Evolutionary conservation across 192 early-diverging fungal genomes (phyloP), one percentile per base, ranked within the genome.

Genomic region (Tieghemiomyces parasiticus): DNA sequence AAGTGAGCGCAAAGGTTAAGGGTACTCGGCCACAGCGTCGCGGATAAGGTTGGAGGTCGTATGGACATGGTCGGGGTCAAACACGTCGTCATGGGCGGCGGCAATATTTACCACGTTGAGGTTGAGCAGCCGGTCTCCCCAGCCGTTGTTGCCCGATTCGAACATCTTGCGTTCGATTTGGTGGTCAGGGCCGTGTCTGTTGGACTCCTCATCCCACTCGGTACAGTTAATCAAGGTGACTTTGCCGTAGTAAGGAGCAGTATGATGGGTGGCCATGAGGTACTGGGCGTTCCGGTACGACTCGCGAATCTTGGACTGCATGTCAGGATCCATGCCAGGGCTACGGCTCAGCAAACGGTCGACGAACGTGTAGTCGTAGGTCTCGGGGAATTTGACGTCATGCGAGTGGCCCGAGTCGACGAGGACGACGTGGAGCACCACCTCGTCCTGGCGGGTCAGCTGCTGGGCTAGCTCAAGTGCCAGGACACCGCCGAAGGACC

Each of bases 171-270:
- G 10, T 12, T 58, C 33, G 2, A 31, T 2, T 34, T 58, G 19
- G 19, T 58, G 13, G n/a, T 58, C 55, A 6, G 16, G 34, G 14
- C 33, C 8, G 28, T 24, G 33, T 22, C 34, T 24, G 22, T 3
- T 3, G 19, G 19, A 12, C 34, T 12, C 13, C 13, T 58, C 55
- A 1, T 38, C 55, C 4, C 35, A 19, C 19, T 14, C 33, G 33
- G 55, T 58, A 26, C 34, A 58, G 33, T 28, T 19, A 26, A 58
- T 35, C 35, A 58, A 20, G 33, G 55, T 58, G 32, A 58, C 55
- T 25, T 58, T 58, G 22, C 55, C 55, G 35, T 58, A 16, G 24
- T 58, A 58, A 2, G 32, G 10, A 3, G 33, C 28, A 4, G 55
- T 32, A n/a, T 19, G 22, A 35, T 58, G 32, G n/a, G 12, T 6